phyloP scores from a whole-genome alignment of 2,329 filamentous ascomycete genomes.

The Lecanicillium sp. region DNA sequence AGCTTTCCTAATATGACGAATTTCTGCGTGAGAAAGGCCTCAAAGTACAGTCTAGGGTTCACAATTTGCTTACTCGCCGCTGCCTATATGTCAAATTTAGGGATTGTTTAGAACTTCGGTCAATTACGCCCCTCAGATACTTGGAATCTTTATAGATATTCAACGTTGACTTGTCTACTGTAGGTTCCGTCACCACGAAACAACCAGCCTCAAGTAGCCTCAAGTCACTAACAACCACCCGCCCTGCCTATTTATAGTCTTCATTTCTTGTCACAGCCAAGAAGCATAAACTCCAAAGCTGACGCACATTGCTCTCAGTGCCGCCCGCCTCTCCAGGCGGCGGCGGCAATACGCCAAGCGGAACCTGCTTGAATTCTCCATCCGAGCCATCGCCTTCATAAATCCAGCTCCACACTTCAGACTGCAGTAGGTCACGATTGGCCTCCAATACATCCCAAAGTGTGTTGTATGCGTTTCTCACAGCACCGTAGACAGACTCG shows the following conservation, averaged over 20 bases:
- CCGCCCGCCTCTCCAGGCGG: slow-evolving; percentile 30
- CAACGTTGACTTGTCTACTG: no score
- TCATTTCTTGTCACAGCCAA: slow-evolving; percentile 32
- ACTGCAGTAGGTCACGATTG: slow-evolving; percentile 40
- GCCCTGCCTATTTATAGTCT: background rate
- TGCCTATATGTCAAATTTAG: no score
- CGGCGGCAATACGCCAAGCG: slow-evolving; percentile 41
- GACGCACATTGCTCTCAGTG: slow-evolving; percentile 43
- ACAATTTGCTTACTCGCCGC: no score
- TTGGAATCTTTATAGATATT: no score
- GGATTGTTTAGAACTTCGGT: no score
- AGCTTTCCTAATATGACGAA: no score
- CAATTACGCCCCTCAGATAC: no score
- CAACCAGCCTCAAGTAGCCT: no score
- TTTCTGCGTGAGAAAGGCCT: no score
- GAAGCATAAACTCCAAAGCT: slow-evolving; percentile 52
- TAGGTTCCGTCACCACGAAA: no score
- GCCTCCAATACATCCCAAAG: slow-evolving; percentile 54
- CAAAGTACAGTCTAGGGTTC: no score
- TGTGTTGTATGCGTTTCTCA: slow-evolving; percentile 45
- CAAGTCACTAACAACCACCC: no score
- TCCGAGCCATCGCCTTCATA: slow-evolving; percentile 30
- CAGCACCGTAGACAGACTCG: slow-evolving; percentile 24
- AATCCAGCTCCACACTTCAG: slow-evolving; percentile 56
- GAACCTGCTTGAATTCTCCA: slow-evolving; percentile 34